Base-by-base conservation (phyloP, 805 yeast genomes). In the Candida krabiensis region DNA sequence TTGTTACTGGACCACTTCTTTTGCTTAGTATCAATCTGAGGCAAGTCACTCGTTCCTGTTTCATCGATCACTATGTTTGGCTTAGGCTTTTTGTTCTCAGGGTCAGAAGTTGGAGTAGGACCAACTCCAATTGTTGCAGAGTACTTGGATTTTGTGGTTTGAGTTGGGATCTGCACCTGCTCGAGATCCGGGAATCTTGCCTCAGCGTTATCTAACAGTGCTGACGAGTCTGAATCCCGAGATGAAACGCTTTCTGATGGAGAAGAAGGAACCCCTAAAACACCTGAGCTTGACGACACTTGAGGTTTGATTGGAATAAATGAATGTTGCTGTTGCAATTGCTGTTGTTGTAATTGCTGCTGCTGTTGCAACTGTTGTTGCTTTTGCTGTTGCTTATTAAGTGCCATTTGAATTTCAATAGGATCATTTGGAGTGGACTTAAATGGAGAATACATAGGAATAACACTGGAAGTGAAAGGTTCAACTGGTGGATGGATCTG, bases 391-490 rank as follows among this genome's bases (percentile, higher is more conserved):
- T 51, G 54, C 22, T 54, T 54, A 44, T 54, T 64, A 33, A 58
- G 51, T 38, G 66, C 73, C 40, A 67, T 69, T 38, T 70, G 74
- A 27, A 63, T 60, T 40, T 71, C 72, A 17, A 61, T 36, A 35
- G 68, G n/a, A 83, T 86, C 30, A 52, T 42, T 4, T 66, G 70
- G 54, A 53, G 58, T 55, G 49, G 71, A 38, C 56, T 60, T 44
- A 55, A 55, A 55, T 43, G 66, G 51, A 27, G 61, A 47, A 43
- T 48, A 53, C 42, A 56, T 49, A 7, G 64, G 63, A 9, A 56
- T 46, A 9, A 47, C 16, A 38, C 63, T 54, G 13, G 63, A 56
- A 14, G 50, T 44, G 39, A 60, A 59, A 5, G 64, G 63, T 37
- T 52, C 53, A 19, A 55, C 50, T 15, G 54, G 43, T 2, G 60